These are phyloP conservation scores for Vigna reflexopilosa DNA, from an alignment of 306 rosid species.

Conservation along the genomic window DNA sequence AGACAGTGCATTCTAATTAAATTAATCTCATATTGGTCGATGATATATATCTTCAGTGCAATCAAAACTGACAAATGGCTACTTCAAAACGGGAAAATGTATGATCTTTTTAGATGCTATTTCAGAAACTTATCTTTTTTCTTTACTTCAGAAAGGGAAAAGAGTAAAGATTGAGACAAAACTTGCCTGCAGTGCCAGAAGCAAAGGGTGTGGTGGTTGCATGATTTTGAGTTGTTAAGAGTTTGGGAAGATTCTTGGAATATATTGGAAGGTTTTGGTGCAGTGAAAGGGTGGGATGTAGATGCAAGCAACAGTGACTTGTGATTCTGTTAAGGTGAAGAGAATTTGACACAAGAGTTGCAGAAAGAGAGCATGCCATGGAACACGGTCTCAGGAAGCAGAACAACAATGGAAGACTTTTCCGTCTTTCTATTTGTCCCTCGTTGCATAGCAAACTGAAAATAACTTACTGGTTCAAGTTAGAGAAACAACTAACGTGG, in stretches of 20 bases:
- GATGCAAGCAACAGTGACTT: conserved; percentile 11
- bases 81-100: neutral
- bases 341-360: conserved; percentile 49
- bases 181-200: conserved; percentile 66
- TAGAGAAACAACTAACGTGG: conserved; percentile 41
- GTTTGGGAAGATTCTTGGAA: conserved; percentile 33
- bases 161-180: conserved; percentile 22
- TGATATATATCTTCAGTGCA: neutral
- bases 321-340: conserved; percentile 34
- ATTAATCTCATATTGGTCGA: conserved; percentile 11
- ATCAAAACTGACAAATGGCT: neutral
- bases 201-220: conserved; percentile 51
- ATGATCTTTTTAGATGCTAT: neutral
- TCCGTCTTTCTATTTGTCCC: conserved; percentile 12
- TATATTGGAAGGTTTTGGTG: conserved; percentile 37
- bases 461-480: neutral
- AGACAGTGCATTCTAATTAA: neutral
- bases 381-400: conserved; percentile 18
- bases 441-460: neutral
- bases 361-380: conserved; percentile 53
- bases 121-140: neutral
- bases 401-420: neutral
- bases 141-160: conserved; percentile 15
- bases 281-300: conserved; percentile 32
- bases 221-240: conserved; percentile 49